phyloP scores from a whole-genome alignment of 2,329 filamentous ascomycete species.

The Cordyceps tenuipes region DNA sequence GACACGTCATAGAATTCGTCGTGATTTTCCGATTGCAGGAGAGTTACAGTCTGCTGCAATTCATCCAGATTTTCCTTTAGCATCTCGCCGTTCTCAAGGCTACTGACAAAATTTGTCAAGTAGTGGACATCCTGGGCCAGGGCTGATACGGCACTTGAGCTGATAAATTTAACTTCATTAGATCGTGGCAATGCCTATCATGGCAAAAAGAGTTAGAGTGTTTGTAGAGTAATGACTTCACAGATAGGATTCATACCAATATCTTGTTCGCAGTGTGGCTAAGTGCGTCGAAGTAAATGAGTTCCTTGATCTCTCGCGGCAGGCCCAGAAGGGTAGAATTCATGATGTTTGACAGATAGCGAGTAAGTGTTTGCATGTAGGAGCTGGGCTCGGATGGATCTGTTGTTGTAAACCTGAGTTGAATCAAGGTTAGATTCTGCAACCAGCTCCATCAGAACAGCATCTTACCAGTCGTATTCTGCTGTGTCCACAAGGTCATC shows the following conservation, averaged over 20 bases:
- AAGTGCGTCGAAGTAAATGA: conserved; percentile 95
- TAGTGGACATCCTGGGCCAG: conserved; percentile 78
- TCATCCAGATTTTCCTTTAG: conserved; percentile 85
- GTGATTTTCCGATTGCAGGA: conserved; percentile 83
- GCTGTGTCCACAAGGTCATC: conserved; percentile 95
- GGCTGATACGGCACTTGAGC: conserved; percentile 72
- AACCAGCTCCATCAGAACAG: neutral
- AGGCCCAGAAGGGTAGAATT: conserved; percentile 84
- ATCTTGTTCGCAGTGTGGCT: conserved; percentile 85
- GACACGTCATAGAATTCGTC: conserved; percentile 95
- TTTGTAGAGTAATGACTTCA: too few species aligned
- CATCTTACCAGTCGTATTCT: conserved; percentile 79
- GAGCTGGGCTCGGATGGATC: conserved; percentile 68
- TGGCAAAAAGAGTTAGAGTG: conserved; percentile 2
- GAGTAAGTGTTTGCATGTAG: conserved; percentile 92
- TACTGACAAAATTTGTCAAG: conserved; percentile 77
- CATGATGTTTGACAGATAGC: conserved; percentile 94
- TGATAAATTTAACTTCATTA: conserved; percentile 73
- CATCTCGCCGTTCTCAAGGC: conserved; percentile 76
- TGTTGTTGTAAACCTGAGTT: conserved; percentile 41
- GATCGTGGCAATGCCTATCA: conserved; percentile 66
- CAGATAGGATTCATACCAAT: conserved; percentile 41
- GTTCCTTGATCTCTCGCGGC: conserved; percentile 92
- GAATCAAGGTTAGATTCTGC: conserved; percentile 14
- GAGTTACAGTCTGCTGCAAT: conserved; percentile 80